These are phyloP conservation scores for Fistulinella prunicolor DNA, from an alignment of 768 basidiomycete species.

Conservation along the genomic window DNA sequence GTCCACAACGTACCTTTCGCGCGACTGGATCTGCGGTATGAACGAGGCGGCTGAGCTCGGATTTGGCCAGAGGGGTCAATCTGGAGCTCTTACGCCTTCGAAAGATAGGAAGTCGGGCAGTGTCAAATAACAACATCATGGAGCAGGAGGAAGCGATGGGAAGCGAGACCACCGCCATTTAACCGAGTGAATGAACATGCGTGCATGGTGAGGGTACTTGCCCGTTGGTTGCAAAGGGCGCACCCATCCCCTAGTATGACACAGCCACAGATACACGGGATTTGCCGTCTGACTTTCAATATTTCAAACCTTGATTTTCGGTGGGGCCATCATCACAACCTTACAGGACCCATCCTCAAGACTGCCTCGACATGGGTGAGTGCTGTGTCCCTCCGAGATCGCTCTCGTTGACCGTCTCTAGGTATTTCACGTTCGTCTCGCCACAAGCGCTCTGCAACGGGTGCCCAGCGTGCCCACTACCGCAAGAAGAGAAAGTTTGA, in stretches of 20 bases:
- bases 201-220: slow-evolving; percentile 16
- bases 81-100: slow-evolving; percentile 46
- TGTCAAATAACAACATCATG: slow-evolving; percentile 32
- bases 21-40: slow-evolving; percentile 50
- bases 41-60: slow-evolving; percentile 68
- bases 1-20: slow-evolving; percentile 48
- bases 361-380: slow-evolving; percentile 75
- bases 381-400: slow-evolving; percentile 30
- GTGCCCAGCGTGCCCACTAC: slow-evolving; percentile 90
- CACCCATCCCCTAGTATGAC: background rate
- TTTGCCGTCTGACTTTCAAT: slow-evolving; percentile 30
- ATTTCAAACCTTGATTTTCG: slow-evolving; percentile 36
- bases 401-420: slow-evolving; percentile 30
- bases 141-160: slow-evolving; percentile 20
- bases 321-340: slow-evolving; percentile 52
- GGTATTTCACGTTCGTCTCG: slow-evolving; percentile 97
- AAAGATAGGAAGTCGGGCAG: slow-evolving; percentile 32
- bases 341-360: slow-evolving; percentile 58
- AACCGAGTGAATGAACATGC: slow-evolving; percentile 21
- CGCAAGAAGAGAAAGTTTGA: slow-evolving; percentile 99
- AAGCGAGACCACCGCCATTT: slow-evolving; percentile 25
- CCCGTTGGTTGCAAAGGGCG: slow-evolving; percentile 14
- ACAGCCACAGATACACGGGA: slow-evolving; percentile 24
- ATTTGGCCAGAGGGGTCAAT: slow-evolving; percentile 37
- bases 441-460: slow-evolving; percentile 94